These are phyloP conservation scores for Penicillium sp. DNA, from an alignment of 2,329 filamentous ascomycete species.

Conservation along the genomic window DNA sequence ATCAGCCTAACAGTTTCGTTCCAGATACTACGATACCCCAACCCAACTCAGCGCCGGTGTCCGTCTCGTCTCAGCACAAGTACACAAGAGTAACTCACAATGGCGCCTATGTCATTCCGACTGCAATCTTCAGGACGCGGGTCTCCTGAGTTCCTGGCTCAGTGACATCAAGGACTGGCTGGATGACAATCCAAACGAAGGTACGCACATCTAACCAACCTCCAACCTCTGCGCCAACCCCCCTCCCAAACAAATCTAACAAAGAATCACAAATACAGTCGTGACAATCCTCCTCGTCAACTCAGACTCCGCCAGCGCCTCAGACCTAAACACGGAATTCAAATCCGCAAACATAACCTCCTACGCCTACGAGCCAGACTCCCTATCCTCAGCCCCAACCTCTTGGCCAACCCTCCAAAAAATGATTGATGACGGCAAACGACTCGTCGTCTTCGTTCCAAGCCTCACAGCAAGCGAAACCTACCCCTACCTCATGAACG, in stretches of 20 bases:
- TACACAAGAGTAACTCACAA: constrained; percentile 64
- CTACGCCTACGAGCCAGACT: constrained; percentile 64
- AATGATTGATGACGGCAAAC: constrained; percentile 67
- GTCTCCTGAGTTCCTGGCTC: constrained; percentile 68
- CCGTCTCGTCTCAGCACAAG: constrained; percentile 71
- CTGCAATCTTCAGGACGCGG: constrained; percentile 71
- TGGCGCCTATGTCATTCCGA: constrained; percentile 73
- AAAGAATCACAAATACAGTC: constrained; percentile 45
- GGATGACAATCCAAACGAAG: constrained; percentile 69
- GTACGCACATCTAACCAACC: too few relatives aligned
- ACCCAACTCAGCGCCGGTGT: constrained; percentile 72
- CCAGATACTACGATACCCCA: constrained; percentile 66
- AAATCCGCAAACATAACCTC: constrained; percentile 62
- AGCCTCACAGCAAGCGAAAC: constrained; percentile 42
- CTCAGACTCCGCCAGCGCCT: constrained; percentile 61
- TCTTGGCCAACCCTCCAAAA: constrained; percentile 73
- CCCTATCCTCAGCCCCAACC: constrained; percentile 45
- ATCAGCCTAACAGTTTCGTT: constrained; percentile 4
- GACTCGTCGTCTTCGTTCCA: constrained; percentile 72
- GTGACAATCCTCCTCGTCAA: constrained; percentile 77
- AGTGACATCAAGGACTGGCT: constrained; percentile 69
- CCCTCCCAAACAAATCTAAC: not conserved
- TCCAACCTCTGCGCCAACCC: too few relatives aligned
- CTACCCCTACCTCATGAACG: constrained; percentile 50
- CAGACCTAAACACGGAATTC: constrained; percentile 61